A percentile compares a stretch with the other conserved stretches of the same genome.
Conservation (phyloP, 192 early-diverging fungal species). For the Pilaira anomala region DNA sequence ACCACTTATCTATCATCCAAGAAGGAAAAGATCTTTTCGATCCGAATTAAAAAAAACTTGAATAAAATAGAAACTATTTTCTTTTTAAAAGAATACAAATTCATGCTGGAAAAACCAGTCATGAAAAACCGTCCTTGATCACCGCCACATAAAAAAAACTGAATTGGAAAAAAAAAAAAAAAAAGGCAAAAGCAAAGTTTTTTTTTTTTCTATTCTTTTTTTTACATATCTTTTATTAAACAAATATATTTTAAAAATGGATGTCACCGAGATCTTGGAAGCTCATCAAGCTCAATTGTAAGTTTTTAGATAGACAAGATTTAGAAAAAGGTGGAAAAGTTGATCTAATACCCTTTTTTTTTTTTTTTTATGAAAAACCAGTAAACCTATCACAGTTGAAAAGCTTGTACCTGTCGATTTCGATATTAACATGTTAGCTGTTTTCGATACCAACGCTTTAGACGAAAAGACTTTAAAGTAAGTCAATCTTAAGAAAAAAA, state of each 20-base stretch:
- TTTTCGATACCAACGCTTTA: conserved; percentile 79
- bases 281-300: conserved; percentile 67
- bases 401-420: conserved; percentile 80
- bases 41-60: not conserved
- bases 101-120: too few relatives aligned
- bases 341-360: not conserved
- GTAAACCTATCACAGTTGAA: conserved; percentile 75
- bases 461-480: conserved; percentile 59
- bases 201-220: conserved; percentile 9
- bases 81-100: too few relatives aligned
- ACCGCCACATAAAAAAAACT: too few relatives aligned
- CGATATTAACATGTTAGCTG: conserved; percentile 82
- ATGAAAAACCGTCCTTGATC: too few relatives aligned
- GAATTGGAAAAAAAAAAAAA: too few relatives aligned
- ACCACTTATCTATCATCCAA: not conserved
- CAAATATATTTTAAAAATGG: conserved; percentile 39
- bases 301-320: not conserved
- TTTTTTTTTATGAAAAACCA: conserved; percentile 13
- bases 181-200: too few relatives aligned
- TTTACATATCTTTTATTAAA: conserved; percentile 1
- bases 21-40: conserved; percentile 11
- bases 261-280: conserved; percentile 64
- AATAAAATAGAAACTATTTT: too few relatives aligned
- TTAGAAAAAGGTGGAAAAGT: not conserved
- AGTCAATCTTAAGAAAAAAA: conserved; percentile 6